Conservation (phyloP, 2,329 filamentous ascomycete species). For the Sphaceloma murrayae region DNA sequence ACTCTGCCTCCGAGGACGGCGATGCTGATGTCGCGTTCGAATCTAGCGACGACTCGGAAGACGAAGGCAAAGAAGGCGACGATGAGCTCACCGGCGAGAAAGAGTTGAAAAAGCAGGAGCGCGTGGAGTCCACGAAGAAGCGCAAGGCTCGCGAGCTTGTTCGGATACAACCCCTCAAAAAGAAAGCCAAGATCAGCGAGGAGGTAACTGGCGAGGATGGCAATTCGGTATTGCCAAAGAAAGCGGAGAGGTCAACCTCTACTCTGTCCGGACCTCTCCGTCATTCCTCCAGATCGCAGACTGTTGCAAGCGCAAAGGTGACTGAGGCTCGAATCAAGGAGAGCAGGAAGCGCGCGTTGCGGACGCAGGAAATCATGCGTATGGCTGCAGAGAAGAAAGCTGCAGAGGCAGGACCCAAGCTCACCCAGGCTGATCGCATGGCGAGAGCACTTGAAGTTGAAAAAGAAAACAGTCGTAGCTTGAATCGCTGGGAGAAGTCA, state of each 20-base stretch:
- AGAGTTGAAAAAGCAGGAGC: slow-evolving; percentile 69
- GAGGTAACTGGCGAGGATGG: slow-evolving; percentile 31
- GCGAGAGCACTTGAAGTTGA: slow-evolving; percentile 76
- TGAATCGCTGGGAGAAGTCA: slow-evolving; percentile 88
- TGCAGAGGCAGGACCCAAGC: slow-evolving; percentile 18
- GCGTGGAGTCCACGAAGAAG: slow-evolving; percentile 72
- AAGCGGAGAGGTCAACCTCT: slow-evolving; percentile 59
- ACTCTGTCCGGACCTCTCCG: slow-evolving; percentile 52
- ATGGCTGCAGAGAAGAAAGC: slow-evolving; percentile 42
- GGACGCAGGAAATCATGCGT: slow-evolving; percentile 57
- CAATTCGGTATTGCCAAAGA: slow-evolving; percentile 40
- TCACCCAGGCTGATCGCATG: slow-evolving; percentile 62
- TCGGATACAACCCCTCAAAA: slow-evolving; percentile 68
- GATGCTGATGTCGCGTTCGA: slow-evolving; percentile 70
- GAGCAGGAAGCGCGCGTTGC: slow-evolving; percentile 59
- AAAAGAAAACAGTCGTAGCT: slow-evolving; percentile 75
- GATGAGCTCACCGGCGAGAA: slow-evolving; percentile 80
- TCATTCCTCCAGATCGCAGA: slow-evolving; percentile 53
- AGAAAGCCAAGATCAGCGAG: slow-evolving; percentile 45
- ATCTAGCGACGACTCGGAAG: slow-evolving; percentile 71
- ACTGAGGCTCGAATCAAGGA: slow-evolving; percentile 63
- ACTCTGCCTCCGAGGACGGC: slow-evolving; percentile 40
- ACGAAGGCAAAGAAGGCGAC: slow-evolving; percentile 40
- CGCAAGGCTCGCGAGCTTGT: slow-evolving; percentile 52
- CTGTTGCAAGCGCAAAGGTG: slow-evolving; percentile 49